Evolutionary conservation across 2,329 filamentous ascomycete genomes (phyloP).

Genomic region (Coleophoma cylindrospora): DNA sequence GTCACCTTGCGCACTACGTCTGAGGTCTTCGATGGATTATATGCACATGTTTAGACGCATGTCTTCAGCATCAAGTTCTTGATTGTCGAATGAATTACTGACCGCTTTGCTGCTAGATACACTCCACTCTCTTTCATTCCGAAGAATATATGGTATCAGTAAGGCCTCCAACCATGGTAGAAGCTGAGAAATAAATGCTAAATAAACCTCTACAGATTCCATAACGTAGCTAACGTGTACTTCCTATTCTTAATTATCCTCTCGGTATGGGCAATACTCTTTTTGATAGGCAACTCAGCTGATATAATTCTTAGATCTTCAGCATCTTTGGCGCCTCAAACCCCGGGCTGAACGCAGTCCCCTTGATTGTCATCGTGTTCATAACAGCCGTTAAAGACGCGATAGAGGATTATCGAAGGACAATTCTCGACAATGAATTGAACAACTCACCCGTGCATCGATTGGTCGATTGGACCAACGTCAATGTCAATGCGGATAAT

Average conservation of each 20-base stretch:
- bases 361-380: slow-evolving; percentile 84
- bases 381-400: slow-evolving; percentile 92
- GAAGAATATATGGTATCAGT: slow-evolving; percentile 73
- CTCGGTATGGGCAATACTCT: slow-evolving; percentile 56
- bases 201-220: slow-evolving; percentile 68
- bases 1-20: too few species aligned
- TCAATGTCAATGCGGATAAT: slow-evolving; percentile 85
- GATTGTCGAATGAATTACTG: too few species aligned
- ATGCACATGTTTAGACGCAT: too few species aligned
- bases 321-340: slow-evolving; percentile 91
- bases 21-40: too few species aligned
- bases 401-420: slow-evolving; percentile 91
- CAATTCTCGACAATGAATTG: slow-evolving; percentile 83
- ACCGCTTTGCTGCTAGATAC: slow-evolving; percentile 49
- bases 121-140: slow-evolving; percentile 92
- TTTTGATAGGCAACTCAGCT: too few species aligned
- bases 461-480: slow-evolving; percentile 82
- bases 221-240: slow-evolving; percentile 97
- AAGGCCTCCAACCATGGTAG: too few species aligned
- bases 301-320: slow-evolving; percentile 64
- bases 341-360: slow-evolving; percentile 83
- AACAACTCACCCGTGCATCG: slow-evolving; percentile 96
- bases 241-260: slow-evolving; percentile 96
- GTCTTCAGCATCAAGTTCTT: too few species aligned
- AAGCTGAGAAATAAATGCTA: too few species aligned